A percentile compares a stretch with the other conserved stretches of the same genome.
These are phyloP conservation scores for Penicillium pancosmium DNA, from an alignment of 495 filamentous ascomycete genomes.

Conservation along the genomic window DNA sequence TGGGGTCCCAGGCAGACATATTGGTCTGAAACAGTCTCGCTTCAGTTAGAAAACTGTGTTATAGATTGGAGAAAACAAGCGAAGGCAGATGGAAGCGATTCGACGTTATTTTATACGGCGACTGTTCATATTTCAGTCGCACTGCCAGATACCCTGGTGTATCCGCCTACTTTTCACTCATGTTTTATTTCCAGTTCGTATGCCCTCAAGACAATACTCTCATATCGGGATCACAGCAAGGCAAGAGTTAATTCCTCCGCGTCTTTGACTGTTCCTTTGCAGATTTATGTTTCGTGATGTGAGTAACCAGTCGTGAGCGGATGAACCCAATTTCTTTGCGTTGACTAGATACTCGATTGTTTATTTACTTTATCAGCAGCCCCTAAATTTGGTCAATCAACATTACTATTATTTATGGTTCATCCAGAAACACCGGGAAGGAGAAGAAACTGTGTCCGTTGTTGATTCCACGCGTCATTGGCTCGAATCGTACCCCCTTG, in stretches of 20 bases:
- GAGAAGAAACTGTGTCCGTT: background rate
- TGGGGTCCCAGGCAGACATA: constrained; percentile 7
- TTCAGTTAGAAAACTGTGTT: background rate
- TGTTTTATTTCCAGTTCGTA: constrained; percentile 18
- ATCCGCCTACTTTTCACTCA: constrained; percentile 16
- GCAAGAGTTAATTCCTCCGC: background rate
- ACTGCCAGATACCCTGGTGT: constrained; percentile 2
- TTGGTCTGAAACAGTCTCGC: constrained; percentile 11
- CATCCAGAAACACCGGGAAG: background rate
- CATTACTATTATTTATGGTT: background rate
- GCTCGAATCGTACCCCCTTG: background rate
- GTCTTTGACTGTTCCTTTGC: constrained; percentile 6
- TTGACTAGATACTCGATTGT: too few relatives aligned
- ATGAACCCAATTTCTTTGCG: too few relatives aligned
- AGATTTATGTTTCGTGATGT: constrained; percentile 6
- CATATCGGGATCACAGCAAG: constrained; percentile 5
- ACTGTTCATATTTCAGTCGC: background rate
- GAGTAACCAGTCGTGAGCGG: background rate
- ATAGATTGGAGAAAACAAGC: constrained; percentile 4
- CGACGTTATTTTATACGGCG: background rate
- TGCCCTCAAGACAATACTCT: constrained; percentile 3
- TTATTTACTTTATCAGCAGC: too few relatives aligned
- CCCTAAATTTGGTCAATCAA: background rate
- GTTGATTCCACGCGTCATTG: background rate
- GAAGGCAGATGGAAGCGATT: background rate